Conservation (phyloP, 306 rosid genomes). For the Myrica gale region DNA sequence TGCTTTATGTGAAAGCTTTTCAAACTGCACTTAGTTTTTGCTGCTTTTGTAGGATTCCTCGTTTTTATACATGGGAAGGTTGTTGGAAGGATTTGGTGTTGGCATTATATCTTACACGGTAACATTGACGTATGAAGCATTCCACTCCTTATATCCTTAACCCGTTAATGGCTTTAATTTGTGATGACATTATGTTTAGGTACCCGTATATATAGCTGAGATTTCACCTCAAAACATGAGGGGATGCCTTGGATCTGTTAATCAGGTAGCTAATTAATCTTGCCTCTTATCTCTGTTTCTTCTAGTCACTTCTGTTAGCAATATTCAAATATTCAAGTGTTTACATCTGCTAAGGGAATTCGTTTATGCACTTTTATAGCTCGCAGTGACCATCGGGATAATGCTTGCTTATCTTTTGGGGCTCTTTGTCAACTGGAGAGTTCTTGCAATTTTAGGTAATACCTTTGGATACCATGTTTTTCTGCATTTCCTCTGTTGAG, state of each 20-base stretch:
- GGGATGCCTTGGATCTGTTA: conserved; percentile 80
- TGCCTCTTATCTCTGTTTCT: conserved; percentile 3
- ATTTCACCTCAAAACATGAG: conserved; percentile 80
- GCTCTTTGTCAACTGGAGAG: conserved; percentile 73
- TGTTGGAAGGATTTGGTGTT: conserved; percentile 91
- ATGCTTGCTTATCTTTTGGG: conserved; percentile 75
- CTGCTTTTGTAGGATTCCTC: conserved; percentile 56
- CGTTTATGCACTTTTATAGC: conserved; percentile 38
- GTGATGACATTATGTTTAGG: conserved; percentile 44
- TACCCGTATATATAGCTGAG: conserved; percentile 90
- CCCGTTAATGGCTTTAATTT: conserved; percentile 16
- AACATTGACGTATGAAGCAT: conserved; percentile 15
- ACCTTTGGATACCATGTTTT: conserved; percentile 20
- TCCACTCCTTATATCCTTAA: conserved; percentile 5
- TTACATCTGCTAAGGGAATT: background rate
- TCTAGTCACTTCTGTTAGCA: too few species aligned
- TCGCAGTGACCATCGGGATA: conserved; percentile 71
- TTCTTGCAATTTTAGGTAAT: conserved; percentile 78
- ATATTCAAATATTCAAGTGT: too few species aligned
- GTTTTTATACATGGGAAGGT: conserved; percentile 76
- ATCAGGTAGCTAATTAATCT: conserved; percentile 59
- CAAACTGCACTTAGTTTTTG: background rate
- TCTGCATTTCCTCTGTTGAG: conserved; percentile 19
- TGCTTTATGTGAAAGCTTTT: background rate
- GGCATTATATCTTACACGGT: conserved; percentile 93